phyloP scores from a whole-genome alignment of 2,329 filamentous ascomycete genomes.

The Nannizzia gypsea region DNA sequence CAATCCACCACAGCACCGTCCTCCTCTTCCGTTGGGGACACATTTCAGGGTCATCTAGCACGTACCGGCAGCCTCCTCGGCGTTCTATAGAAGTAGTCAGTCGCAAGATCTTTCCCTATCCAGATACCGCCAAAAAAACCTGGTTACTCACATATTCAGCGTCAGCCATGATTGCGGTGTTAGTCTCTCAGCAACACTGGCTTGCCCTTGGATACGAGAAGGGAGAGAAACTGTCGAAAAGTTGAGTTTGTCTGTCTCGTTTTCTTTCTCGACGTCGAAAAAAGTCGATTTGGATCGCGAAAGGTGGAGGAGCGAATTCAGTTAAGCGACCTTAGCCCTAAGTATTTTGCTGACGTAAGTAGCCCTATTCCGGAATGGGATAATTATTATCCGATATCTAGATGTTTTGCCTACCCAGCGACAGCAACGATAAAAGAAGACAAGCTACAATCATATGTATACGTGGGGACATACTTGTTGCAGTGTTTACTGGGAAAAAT shows the following conservation, averaged over 20 bases:
- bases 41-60: conserved; percentile 14
- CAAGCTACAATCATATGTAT: background rate
- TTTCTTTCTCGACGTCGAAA: conserved; percentile 11
- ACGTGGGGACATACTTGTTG: no score
- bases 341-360: conserved; percentile 4
- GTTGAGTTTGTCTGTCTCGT: conserved; percentile 15
- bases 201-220: conserved; percentile 35
- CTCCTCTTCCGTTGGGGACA: background rate
- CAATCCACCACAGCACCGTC: background rate
- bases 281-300: conserved; percentile 7
- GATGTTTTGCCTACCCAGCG: background rate
- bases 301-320: conserved; percentile 26
- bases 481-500: no score
- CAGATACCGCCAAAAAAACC: background rate
- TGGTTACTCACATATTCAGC: conserved; percentile 63
- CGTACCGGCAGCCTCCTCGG: conserved; percentile 83
- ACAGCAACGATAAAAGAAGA: background rate
- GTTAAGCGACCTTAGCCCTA: conserved; percentile 36
- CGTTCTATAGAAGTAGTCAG: conserved; percentile 53
- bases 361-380: background rate
- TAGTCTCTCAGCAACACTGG: conserved; percentile 36
- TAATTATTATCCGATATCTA: background rate
- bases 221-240: conserved; percentile 27
- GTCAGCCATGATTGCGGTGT: conserved; percentile 69
- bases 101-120: conserved; percentile 11